These are phyloP conservation scores for Hypomontagnella monticulosa DNA, from an alignment of 495 filamentous ascomycete species.

Conservation along the genomic window DNA sequence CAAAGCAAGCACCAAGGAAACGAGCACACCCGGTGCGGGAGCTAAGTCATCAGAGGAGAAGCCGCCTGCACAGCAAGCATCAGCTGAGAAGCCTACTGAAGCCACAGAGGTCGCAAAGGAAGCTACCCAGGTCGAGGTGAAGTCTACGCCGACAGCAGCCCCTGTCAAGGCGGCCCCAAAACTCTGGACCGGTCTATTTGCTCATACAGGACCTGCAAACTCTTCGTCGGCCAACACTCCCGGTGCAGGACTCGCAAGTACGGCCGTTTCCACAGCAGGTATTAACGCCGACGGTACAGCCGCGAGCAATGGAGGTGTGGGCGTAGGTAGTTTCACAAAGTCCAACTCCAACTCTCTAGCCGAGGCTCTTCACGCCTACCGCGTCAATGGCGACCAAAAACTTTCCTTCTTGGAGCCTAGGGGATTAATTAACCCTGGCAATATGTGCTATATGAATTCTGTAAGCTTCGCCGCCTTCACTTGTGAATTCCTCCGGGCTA, in stretches of 20 bases:
- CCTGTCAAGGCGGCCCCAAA: conserved; percentile 64
- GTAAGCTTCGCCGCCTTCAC: conserved; percentile 62
- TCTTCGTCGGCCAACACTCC: conserved; percentile 25
- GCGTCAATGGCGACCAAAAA: conserved; percentile 68
- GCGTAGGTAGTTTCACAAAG: conserved; percentile 54
- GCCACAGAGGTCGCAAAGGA: conserved; percentile 29
- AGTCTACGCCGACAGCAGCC: conserved; percentile 48
- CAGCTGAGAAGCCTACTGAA: conserved; percentile 36
- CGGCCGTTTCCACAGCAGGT: conserved; percentile 20
- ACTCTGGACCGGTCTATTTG: conserved; percentile 81
- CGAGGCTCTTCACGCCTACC: conserved; percentile 75
- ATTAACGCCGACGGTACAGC: conserved; percentile 14
- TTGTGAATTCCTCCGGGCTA: neutral
- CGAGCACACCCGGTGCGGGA: conserved; percentile 49
- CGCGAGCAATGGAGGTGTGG: conserved; percentile 28
- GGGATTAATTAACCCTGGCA: conserved; percentile 94
- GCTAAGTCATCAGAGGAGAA: conserved; percentile 42
- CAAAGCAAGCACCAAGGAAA: conserved; percentile 56
- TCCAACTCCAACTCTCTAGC: conserved; percentile 72
- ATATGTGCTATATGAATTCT: conserved; percentile 99
- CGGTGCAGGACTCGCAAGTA: conserved; percentile 43
- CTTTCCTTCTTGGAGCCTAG: conserved; percentile 90
- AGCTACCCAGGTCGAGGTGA: conserved; percentile 41
- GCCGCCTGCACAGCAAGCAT: conserved; percentile 50
- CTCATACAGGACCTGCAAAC: conserved; percentile 57